phyloP scores from a whole-genome alignment of 73 alveolate genomes.

The Durusdinium trenchii region DNA sequence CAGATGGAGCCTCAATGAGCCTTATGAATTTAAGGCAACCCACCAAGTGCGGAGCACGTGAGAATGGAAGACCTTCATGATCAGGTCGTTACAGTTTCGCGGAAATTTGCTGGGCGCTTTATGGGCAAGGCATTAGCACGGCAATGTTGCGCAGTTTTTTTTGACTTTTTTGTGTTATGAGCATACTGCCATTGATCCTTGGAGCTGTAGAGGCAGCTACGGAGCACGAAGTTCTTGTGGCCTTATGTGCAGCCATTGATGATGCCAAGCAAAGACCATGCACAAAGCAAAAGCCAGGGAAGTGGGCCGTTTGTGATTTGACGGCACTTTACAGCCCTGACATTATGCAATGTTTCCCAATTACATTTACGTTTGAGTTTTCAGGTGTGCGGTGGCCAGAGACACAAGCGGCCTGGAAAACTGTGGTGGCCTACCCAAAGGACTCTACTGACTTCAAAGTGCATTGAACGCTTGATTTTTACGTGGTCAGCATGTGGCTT shows the following conservation, averaged over 20 bases:
- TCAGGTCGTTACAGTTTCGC: slow-evolving; percentile 64
- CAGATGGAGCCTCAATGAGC: not conserved
- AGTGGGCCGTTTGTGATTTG: not conserved
- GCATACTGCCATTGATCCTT: not conserved
- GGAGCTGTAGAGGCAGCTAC: slow-evolving; percentile 40
- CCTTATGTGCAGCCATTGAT: slow-evolving; percentile 1
- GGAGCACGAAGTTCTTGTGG: slow-evolving; percentile 34
- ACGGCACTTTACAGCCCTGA: not conserved
- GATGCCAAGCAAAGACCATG: slow-evolving; percentile 4
- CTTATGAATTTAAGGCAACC: not conserved
- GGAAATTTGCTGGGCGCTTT: slow-evolving; percentile 68
- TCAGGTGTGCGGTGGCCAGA: not conserved
- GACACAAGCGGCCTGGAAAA: not conserved
- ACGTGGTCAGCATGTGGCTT: not conserved
- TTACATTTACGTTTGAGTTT: not conserved
- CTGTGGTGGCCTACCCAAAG: not conserved
- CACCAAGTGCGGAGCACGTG: not conserved
- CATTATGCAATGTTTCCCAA: not conserved
- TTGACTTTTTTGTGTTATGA: not conserved
- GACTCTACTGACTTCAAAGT: not conserved
- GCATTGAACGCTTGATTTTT: not conserved
- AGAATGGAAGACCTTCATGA: not conserved
- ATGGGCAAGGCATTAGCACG: slow-evolving; percentile 49
- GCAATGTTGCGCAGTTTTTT: not conserved
- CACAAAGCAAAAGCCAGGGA: not conserved